These are phyloP conservation scores for Claviceps capensis DNA, from an alignment of 2,329 filamentous ascomycete genomes.

Conservation along the genomic window DNA sequence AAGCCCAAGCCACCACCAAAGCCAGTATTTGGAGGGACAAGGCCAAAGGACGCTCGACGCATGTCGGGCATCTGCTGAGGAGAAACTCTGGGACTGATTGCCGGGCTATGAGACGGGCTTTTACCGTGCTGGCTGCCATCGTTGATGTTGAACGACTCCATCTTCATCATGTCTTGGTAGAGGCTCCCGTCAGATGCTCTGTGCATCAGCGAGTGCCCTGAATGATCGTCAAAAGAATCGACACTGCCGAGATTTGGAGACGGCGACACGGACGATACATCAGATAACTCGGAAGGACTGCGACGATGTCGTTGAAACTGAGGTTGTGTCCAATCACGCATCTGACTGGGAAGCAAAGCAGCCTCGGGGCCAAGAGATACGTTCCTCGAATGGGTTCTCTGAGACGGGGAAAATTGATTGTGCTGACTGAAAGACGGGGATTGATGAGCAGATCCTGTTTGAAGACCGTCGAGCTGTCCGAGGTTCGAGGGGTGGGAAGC, in stretches of 20 bases:
- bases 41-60: constrained; percentile 30
- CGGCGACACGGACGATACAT: constrained; percentile 72
- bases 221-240: constrained; percentile 63
- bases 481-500: constrained; percentile 43
- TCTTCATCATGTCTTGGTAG: constrained; percentile 64
- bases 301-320: constrained; percentile 73
- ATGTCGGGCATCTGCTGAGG: constrained; percentile 43
- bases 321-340: constrained; percentile 37
- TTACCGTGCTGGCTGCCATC: constrained; percentile 61
- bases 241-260: constrained; percentile 70
- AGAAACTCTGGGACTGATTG: constrained; percentile 48
- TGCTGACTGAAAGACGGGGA: constrained; percentile 44
- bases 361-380: constrained; percentile 43
- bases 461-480: constrained; percentile 33
- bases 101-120: constrained; percentile 64
- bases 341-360: constrained; percentile 38
- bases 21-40: constrained; percentile 26
- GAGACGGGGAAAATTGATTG: constrained; percentile 39
- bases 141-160: constrained; percentile 69
- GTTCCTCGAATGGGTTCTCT: constrained; percentile 39
- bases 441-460: constrained; percentile 36
- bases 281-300: constrained; percentile 80
- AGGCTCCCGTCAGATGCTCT: constrained; percentile 56
- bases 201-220: constrained; percentile 69
- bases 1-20: constrained; percentile 17